A percentile compares a stretch with the other conserved stretches of the same genome.
These are phyloP conservation scores for Aureobasidium sp. DNA, from an alignment of 2,329 filamentous ascomycete genomes.

Conservation along the genomic window DNA sequence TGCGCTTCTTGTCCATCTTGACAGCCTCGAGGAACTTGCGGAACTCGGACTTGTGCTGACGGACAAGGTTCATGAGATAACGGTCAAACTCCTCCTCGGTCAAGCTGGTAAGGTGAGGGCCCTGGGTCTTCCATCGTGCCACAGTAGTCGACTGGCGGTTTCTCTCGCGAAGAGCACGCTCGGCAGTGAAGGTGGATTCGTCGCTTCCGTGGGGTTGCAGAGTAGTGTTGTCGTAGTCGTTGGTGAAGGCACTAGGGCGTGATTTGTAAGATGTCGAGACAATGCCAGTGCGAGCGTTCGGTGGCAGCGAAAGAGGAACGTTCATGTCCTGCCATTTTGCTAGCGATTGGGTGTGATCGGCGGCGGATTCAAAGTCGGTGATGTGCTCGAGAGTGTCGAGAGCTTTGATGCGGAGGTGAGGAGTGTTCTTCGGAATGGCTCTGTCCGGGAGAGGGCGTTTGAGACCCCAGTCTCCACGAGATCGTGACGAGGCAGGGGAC, in stretches of 20 bases:
- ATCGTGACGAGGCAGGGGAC: slow-evolving; percentile 64
- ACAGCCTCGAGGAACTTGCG: slow-evolving; percentile 23
- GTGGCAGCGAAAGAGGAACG: slow-evolving; percentile 56
- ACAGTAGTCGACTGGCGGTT: slow-evolving; percentile 20
- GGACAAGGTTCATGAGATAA: slow-evolving; percentile 43
- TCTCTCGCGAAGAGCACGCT: slow-evolving; percentile 19
- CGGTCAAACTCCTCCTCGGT: slow-evolving; percentile 48
- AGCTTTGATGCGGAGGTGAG: slow-evolving; percentile 66
- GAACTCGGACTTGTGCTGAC: slow-evolving; percentile 29
- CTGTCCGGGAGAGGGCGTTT: slow-evolving; percentile 76
- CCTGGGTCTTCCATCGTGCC: slow-evolving; percentile 46
- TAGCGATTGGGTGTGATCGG: slow-evolving; percentile 72
- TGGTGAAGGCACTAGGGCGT: slow-evolving; percentile 34
- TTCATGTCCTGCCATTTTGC: slow-evolving; percentile 81
- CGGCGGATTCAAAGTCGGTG: slow-evolving; percentile 78
- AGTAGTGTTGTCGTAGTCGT: slow-evolving; percentile 38
- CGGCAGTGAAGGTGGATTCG: slow-evolving; percentile 23
- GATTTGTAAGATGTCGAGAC: not conserved
- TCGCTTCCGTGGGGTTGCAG: slow-evolving; percentile 22
- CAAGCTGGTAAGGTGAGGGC: slow-evolving; percentile 53
- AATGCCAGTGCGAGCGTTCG: not conserved
- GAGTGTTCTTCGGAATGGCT: slow-evolving; percentile 63
- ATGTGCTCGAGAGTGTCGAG: slow-evolving; percentile 82
- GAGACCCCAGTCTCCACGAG: slow-evolving; percentile 83
- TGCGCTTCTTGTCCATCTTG: slow-evolving; percentile 19